Evolutionary conservation across 2,329 filamentous ascomycete species (phyloP).

Genomic region (Neofusicoccum sp.): DNA sequence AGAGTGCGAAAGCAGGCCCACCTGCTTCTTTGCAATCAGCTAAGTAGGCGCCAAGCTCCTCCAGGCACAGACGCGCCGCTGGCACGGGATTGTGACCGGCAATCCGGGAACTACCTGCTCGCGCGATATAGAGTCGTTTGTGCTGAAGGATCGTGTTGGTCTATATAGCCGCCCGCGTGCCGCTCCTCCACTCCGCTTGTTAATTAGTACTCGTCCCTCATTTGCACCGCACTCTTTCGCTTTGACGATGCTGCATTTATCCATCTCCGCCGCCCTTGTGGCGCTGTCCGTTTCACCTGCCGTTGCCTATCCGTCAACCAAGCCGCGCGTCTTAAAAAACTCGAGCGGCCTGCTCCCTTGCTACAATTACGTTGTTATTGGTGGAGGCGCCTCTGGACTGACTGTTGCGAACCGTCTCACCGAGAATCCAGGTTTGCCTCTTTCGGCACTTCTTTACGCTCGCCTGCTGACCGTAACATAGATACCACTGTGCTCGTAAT

Average conservation of each 20-base stretch:
- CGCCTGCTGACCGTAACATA: not conserved
- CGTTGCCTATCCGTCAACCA: not conserved
- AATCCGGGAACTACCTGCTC: not conserved
- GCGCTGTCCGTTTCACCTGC: not conserved
- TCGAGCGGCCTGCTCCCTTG: not conserved
- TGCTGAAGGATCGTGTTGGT: not conserved
- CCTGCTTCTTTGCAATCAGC: not conserved
- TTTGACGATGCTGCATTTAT: not conserved
- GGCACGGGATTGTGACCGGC: slow-evolving; percentile 11
- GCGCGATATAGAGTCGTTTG: not conserved
- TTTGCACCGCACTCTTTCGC: not conserved
- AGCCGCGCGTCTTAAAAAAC: not conserved
- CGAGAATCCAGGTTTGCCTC: slow-evolving; percentile 20
- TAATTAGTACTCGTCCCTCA: not conserved
- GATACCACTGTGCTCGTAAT: slow-evolving; percentile 22
- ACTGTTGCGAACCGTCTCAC: slow-evolving; percentile 27
- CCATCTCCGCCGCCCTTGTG: not conserved
- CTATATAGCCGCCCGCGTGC: not conserved
- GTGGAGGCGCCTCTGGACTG: slow-evolving; percentile 23
- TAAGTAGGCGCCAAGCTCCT: not conserved
- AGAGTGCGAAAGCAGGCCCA: not conserved
- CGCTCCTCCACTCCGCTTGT: not conserved
- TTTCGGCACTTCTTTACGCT: too few relatives aligned
- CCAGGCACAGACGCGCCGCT: not conserved
- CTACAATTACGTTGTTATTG: slow-evolving; percentile 18